phyloP scores from a whole-genome alignment of 2,329 filamentous ascomycete species.

The Epicoccum sorghinum region DNA sequence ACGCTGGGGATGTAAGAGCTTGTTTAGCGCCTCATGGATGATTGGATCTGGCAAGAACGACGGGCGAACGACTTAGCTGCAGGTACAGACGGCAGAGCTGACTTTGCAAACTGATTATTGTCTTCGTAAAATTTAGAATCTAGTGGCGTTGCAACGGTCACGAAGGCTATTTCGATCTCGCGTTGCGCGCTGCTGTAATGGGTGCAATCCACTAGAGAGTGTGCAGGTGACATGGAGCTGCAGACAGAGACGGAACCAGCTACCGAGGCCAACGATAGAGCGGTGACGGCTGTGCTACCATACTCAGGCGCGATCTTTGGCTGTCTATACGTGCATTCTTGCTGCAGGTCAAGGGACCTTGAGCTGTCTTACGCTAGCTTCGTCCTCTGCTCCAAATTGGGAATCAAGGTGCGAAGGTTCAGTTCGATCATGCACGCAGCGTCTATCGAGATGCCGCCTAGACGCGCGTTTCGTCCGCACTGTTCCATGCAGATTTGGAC shows the following conservation, averaged over 20 bases:
- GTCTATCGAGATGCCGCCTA: not conserved
- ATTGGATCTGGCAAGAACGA: not conserved
- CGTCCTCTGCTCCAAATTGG: not conserved
- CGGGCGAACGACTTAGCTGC: not conserved
- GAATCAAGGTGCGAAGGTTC: not conserved
- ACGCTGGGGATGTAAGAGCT: not conserved
- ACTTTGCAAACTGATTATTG: not conserved
- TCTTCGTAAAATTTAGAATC: not conserved
- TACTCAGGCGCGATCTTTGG: slow-evolving; percentile 1
- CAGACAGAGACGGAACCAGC: not conserved
- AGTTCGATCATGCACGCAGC: not conserved
- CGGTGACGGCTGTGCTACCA: slow-evolving; percentile 15
- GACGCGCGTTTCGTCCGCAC: not conserved
- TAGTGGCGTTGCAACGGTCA: not conserved
- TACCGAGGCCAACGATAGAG: slow-evolving; percentile 1
- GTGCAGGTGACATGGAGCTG: slow-evolving; percentile 5
- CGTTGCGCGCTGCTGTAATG: not conserved
- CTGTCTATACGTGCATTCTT: slow-evolving; percentile 1
- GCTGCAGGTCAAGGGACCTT: slow-evolving; percentile 2
- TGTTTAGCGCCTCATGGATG: not conserved
- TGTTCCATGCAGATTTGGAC: not conserved
- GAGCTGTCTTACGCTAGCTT: not conserved
- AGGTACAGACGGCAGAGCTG: slow-evolving; percentile 2
- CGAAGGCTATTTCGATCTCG: not conserved
- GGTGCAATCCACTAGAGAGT: not conserved